Percentiles rank a stretch among this genome's conserved stretches.
These are phyloP conservation scores for Ophiostoma ips DNA, from an alignment of 2,329 filamentous ascomycete species.

Conservation along the genomic window DNA sequence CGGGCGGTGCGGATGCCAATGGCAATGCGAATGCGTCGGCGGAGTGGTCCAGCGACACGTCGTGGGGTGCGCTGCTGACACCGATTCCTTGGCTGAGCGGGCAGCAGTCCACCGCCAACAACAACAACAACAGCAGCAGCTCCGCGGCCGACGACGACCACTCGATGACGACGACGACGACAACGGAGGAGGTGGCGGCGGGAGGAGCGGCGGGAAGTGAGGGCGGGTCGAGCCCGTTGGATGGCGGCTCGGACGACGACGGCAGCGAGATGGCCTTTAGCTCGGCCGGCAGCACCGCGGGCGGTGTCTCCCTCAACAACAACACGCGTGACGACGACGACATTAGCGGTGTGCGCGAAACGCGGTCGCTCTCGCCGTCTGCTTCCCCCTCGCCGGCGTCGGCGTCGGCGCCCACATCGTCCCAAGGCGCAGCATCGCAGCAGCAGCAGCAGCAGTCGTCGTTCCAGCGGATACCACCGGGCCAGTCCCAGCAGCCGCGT, in stretches of 20 bases:
- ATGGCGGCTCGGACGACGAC: conserved; percentile 6
- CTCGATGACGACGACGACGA: background rate
- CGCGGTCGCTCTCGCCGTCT: background rate
- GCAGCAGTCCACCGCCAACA: conserved; percentile 18
- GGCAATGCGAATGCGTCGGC: conserved; percentile 33
- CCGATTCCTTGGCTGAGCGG: conserved; percentile 77
- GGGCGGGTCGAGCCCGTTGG: conserved; percentile 11
- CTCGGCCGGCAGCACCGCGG: conserved; percentile 10
- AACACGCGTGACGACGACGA: background rate
- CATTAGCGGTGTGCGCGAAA: background rate
- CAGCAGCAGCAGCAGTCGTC: background rate
- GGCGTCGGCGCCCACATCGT: background rate
- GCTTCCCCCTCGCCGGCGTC: background rate
- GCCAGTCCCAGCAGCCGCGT: conserved; percentile 15
- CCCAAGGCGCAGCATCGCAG: background rate
- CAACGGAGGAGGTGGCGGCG: background rate
- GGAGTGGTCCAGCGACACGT: conserved; percentile 49
- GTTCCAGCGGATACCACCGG: background rate
- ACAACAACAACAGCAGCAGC: conserved; percentile 1
- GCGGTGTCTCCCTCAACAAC: background rate
- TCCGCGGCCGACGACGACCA: conserved; percentile 3
- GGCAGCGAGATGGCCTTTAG: conserved; percentile 9
- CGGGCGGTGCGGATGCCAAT: conserved; percentile 17
- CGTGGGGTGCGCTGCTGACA: conserved; percentile 76
- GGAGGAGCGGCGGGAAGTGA: background rate